phyloP scores from a whole-genome alignment of 208 protist genomes.

The Wallacemonas rigidus region DNA sequence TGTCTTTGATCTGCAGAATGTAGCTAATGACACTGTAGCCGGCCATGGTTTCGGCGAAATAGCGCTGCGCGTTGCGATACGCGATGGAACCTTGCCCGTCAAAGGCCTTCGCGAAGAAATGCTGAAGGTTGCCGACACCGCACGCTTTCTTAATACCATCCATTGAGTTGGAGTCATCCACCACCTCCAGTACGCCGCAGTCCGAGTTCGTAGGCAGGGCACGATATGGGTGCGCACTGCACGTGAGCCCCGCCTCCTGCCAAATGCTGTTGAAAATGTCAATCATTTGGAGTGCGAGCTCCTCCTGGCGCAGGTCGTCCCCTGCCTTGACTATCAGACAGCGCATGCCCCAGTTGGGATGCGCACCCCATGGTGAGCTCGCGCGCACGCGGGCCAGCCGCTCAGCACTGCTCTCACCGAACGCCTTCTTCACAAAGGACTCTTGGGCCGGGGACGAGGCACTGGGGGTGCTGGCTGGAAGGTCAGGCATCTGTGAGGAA shows the following conservation, averaged over 20 bases:
- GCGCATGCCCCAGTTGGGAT: constrained; percentile 85
- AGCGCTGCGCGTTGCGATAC: constrained; percentile 76
- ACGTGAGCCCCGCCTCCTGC: constrained; percentile 82
- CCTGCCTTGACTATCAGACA: constrained; percentile 92
- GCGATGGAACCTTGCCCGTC: constrained; percentile 48
- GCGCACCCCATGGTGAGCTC: constrained; percentile 73
- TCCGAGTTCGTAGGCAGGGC: constrained; percentile 77
- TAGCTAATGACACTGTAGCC: constrained; percentile 95
- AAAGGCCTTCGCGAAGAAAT: constrained; percentile 85
- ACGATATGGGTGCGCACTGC: constrained; percentile 74
- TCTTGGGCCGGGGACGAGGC: neutral
- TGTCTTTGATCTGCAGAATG: constrained; percentile 94
- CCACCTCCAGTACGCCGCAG: constrained; percentile 87
- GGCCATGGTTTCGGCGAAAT: constrained; percentile 95
- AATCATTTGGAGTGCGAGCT: constrained; percentile 93
- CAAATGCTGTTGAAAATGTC: constrained; percentile 83
- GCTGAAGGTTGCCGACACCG: constrained; percentile 56
- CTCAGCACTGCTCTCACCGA: constrained; percentile 64
- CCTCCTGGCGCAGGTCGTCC: constrained; percentile 94
- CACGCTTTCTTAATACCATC: constrained; percentile 91
- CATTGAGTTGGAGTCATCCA: constrained; percentile 88
- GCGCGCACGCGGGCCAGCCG: constrained; percentile 53
- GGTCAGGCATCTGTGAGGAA: neutral
- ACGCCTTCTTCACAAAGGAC: constrained; percentile 42
- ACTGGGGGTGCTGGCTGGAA: neutral